Conservation (phyloP, 179 eudicot genomes). For the Patellifolia procumbens region DNA sequence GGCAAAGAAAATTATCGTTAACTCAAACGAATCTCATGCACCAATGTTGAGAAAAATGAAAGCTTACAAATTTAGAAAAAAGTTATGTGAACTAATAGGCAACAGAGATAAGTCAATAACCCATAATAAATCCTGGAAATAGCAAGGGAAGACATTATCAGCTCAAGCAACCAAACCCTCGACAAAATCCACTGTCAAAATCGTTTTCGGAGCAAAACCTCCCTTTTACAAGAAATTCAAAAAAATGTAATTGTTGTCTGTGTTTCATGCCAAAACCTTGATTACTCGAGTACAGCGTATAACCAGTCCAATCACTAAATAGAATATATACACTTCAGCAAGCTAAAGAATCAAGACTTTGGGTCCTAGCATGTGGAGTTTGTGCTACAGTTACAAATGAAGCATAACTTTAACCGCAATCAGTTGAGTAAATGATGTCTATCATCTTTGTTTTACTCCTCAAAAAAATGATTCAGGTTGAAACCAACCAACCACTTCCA, state of each 20-base stretch:
- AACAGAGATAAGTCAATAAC: not conserved
- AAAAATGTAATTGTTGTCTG: no score
- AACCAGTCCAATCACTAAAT: not conserved
- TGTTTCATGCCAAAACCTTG: not conserved
- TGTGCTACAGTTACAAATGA: not conserved
- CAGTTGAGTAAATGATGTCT: no score
- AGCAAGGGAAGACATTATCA: not conserved
- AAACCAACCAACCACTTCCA: not conserved
- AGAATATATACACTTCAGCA: not conserved
- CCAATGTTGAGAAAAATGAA: conserved; percentile 16
- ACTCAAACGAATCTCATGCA: not conserved
- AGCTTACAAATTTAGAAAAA: no score
- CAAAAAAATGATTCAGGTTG: not conserved
- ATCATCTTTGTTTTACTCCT: not conserved
- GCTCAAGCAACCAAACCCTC: not conserved
- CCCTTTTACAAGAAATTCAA: no score
- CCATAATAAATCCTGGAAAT: not conserved
- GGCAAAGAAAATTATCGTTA: not conserved
- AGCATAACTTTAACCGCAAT: not conserved
- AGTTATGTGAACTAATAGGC: not conserved
- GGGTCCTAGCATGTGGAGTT: not conserved
- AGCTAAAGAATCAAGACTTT: not conserved
- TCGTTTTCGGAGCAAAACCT: no score
- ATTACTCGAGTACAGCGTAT: no score
- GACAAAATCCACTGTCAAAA: not conserved